Evolutionary conservation across 1,139 yeast genomes (phyloP).

Genomic region (Diutina pseudorugosa): DNA sequence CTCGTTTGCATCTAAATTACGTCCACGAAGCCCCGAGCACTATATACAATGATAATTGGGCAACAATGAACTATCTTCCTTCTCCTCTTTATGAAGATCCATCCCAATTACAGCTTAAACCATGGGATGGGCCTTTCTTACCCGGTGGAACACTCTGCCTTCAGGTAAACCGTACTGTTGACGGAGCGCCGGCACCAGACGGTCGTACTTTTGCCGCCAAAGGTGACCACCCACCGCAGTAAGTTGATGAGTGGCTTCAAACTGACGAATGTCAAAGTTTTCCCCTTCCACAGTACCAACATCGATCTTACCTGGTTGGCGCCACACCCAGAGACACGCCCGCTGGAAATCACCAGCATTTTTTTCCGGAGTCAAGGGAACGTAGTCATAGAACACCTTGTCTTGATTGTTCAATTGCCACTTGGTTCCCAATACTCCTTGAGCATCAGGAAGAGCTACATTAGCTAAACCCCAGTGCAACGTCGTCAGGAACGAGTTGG

Average conservation of each 20-base stretch:
- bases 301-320: conserved; percentile 34
- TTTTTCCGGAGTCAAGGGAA: conserved; percentile 85
- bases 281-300: conserved; percentile 15
- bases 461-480: conserved; percentile 74
- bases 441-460: conserved; percentile 46
- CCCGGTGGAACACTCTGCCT: conserved; percentile 65
- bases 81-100: no score
- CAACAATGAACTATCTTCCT: no score
- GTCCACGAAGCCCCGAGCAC: no score
- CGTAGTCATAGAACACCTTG: conserved; percentile 43
- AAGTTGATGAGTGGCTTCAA: conserved; percentile 42
- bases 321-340: conserved; percentile 82
- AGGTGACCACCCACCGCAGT: conserved; percentile 82
- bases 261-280: conserved; percentile 59
- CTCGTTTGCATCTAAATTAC: no score
- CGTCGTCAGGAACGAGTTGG: conserved; percentile 59
- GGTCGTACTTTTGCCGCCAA: conserved; percentile 82
- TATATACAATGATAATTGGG: no score
- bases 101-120: conserved; percentile 7
- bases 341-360: conserved; percentile 67
- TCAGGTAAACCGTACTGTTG: conserved; percentile 55
- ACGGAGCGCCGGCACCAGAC: conserved; percentile 58
- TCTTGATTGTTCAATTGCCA: conserved; percentile 23
- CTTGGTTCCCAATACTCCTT: conserved; percentile 44
- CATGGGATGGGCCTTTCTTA: conserved; percentile 21